A percentile compares a stretch with the other conserved stretches of the same genome.
Evolutionary conservation across 1,284 basidiomycete genomes (phyloP).

Genomic region (Volvariella surrecta): DNA sequence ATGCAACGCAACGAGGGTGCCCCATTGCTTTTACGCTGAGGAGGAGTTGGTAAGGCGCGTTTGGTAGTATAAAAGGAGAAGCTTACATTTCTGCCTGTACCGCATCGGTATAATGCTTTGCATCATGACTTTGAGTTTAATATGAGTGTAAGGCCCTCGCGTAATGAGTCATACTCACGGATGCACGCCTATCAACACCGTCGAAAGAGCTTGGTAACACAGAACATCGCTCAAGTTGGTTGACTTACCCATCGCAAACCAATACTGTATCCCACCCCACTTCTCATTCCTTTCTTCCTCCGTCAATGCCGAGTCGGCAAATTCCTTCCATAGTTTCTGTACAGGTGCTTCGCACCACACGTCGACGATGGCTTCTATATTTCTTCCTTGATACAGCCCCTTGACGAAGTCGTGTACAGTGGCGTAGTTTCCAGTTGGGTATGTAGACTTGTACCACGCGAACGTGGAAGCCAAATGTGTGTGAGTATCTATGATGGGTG

Average conservation of each 20-base stretch:
- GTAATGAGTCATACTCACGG: constrained; percentile 40
- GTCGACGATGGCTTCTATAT: constrained; percentile 63
- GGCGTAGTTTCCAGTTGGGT: constrained; percentile 41
- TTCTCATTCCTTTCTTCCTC: constrained; percentile 34
- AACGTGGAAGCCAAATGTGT: constrained; percentile 71
- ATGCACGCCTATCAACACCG: constrained; percentile 49
- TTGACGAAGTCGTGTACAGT: constrained; percentile 59
- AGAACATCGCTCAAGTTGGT: too few relatives aligned
- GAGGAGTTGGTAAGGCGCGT: constrained; percentile 1
- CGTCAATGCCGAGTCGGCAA: constrained; percentile 63
- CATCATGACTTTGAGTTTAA: constrained; percentile 49
- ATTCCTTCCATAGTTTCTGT: constrained; percentile 48
- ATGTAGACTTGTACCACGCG: constrained; percentile 48
- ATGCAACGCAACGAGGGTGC: constrained; percentile 74
- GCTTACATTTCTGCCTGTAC: constrained; percentile 64
- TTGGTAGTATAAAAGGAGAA: not conserved
- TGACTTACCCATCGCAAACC: constrained; percentile 62
- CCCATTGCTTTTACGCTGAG: constrained; percentile 62
- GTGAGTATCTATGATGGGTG: constrained; percentile 69
- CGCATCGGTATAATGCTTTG: constrained; percentile 55
- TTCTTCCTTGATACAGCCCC: constrained; percentile 45
- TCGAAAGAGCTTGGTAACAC: constrained; percentile 2
- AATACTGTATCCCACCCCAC: constrained; percentile 64
- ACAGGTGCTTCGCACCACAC: constrained; percentile 80
- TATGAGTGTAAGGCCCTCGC: not conserved